These are phyloP conservation scores for Crithidia sp. DNA, from an alignment of 208 protist genomes.

Conservation along the genomic window DNA sequence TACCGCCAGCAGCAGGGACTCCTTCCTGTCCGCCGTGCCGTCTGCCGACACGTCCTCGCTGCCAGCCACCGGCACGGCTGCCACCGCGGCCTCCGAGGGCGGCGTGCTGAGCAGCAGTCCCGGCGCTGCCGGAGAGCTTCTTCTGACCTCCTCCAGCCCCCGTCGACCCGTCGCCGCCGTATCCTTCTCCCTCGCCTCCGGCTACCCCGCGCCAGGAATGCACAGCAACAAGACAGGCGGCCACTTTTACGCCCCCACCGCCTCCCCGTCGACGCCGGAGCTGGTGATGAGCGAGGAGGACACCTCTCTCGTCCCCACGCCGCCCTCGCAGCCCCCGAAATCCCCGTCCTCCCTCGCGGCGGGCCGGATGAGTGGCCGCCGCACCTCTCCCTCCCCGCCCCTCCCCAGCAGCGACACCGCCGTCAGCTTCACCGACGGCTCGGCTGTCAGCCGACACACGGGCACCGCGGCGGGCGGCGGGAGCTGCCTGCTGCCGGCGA, in stretches of 20 bases:
- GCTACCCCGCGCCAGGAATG: neutral
- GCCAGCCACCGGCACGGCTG: neutral
- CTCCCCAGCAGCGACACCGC: neutral
- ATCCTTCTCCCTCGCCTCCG: constrained; percentile 10
- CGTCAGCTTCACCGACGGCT: neutral
- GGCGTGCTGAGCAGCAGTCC: no score
- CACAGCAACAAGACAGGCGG: neutral
- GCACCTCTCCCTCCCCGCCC: neutral
- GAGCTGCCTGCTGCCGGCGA: neutral
- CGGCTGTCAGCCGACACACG: neutral
- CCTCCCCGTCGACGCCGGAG: neutral
- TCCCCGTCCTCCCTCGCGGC: neutral
- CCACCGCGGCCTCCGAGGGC: neutral
- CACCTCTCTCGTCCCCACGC: neutral
- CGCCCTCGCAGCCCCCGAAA: constrained; percentile 1
- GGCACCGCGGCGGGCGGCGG: neutral
- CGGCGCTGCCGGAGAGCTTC: no score
- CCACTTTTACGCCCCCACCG: neutral
- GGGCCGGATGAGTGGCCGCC: neutral
- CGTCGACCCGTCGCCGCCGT: constrained; percentile 20
- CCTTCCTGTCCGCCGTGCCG: neutral
- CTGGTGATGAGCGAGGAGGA: constrained; percentile 1
- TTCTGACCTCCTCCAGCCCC: neutral
- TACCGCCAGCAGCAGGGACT: no score
- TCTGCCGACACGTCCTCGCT: neutral